Evolutionary conservation across 768 basidiomycete species (phyloP), one percentile per base, ranked within the genome.

Genomic region (Rhizopogon salebrosus): DNA sequence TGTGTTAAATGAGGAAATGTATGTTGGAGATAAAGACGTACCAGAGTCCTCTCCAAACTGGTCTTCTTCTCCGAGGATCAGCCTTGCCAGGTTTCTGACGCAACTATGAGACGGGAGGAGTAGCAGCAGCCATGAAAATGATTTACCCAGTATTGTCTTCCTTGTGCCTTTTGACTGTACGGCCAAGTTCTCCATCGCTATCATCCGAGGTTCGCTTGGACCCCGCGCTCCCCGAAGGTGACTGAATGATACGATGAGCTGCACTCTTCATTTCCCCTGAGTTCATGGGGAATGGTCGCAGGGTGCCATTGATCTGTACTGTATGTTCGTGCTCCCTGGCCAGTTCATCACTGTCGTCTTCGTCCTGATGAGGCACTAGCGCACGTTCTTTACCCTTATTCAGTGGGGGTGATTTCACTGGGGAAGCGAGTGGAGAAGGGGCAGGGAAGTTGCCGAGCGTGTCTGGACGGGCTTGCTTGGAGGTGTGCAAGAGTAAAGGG

Each of bases 251-350:
- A n/a, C 64, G 64, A 11, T 57, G 64, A 2, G 64, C 59, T 41
- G 75, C 73, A 42, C 71, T 72, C 9, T 66, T 62, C 2, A 80
- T 66, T 37, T 76, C 51, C 48, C 77, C 73, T 2, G 74, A 70
- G 46, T 66, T 74, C 80, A 85, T 75, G 5, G 79, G 78, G 48
- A 80, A 80, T 1, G 78, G 76, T 51, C 60, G 60, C 6, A 54
- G 49, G 41, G 42, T 48, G 11, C 18, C 5, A 16, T 36, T 50
- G 16, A 48, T 58, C 9, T 14, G 31, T 16, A 16, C 45, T 3
- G 22, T 34, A 34, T 34, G 14, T 26, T 22, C 22, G 7, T 46
- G n/a, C n/a, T n/a, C n/a, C n/a, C n/a, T n/a, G 13, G 43, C 29
- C 8, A 46, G 13, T 29, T 11, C 38, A 23, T 36, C 20, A 16